Conservation (phyloP, 2,329 filamentous ascomycete genomes). For the Akanthomyces dipterigenus region DNA sequence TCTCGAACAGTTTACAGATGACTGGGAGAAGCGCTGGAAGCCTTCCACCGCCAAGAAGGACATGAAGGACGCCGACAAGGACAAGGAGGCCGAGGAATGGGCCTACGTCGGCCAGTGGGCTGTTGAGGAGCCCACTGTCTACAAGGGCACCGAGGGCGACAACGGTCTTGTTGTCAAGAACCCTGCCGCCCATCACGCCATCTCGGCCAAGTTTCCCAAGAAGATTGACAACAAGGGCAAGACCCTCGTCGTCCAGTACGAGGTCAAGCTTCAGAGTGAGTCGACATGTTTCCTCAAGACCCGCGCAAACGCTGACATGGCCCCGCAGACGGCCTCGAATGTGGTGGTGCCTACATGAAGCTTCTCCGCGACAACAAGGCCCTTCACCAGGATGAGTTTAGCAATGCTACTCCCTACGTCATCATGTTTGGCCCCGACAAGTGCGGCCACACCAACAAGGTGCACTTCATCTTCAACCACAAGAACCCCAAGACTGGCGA, state of each 20-base stretch:
- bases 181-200: slow-evolving; percentile 94
- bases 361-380: slow-evolving; percentile 96
- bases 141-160: slow-evolving; percentile 90
- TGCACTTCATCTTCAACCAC: slow-evolving; percentile 98
- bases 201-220: slow-evolving; percentile 97
- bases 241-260: slow-evolving; percentile 95
- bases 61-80: slow-evolving; percentile 61
- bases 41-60: slow-evolving; percentile 96
- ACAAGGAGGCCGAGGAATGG: slow-evolving; percentile 83
- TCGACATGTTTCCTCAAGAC: slow-evolving; percentile 18
- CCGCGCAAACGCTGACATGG: background rate
- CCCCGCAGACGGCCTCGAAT: slow-evolving; percentile 77
- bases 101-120: slow-evolving; percentile 95
- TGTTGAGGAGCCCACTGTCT: slow-evolving; percentile 85
- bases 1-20: slow-evolving; percentile 96
- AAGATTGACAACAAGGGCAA: slow-evolving; percentile 96
- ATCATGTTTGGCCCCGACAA: slow-evolving; percentile 99
- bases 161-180: slow-evolving; percentile 98
- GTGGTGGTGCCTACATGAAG: slow-evolving; percentile 98
- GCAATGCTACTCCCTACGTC: slow-evolving; percentile 93
- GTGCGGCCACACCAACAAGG: slow-evolving; percentile 98
- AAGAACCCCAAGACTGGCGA: slow-evolving; percentile 99
- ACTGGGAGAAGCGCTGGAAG: slow-evolving; percentile 92
- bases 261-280: slow-evolving; percentile 97
- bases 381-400: slow-evolving; percentile 95